Conservation (phyloP, 2,329 filamentous ascomycete genomes). For the Trichoderma asperellum region DNA sequence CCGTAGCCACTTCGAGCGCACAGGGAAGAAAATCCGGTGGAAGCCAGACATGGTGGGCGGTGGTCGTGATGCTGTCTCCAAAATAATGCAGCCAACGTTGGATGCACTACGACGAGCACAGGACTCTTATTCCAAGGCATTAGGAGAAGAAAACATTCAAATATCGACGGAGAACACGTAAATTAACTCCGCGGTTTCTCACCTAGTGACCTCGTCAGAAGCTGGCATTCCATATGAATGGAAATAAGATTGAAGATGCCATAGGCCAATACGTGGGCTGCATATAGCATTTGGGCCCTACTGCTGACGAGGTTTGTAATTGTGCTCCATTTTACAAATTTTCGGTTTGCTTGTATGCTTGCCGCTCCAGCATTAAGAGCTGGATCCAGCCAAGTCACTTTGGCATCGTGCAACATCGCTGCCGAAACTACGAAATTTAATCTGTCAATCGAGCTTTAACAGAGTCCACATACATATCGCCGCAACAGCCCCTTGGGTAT, state of each 20-base stretch:
- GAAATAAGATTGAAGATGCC: neutral
- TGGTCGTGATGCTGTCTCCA: conserved; percentile 73
- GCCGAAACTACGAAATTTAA: neutral
- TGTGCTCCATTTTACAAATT: neutral
- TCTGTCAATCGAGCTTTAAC: too few relatives aligned
- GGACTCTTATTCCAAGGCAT: conserved; percentile 70
- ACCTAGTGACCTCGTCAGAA: neutral
- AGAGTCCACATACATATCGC: too few relatives aligned
- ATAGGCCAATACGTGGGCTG: neutral
- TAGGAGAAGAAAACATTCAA: conserved; percentile 65
- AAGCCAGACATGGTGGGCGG: conserved; percentile 72
- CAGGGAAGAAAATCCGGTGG: conserved; percentile 73
- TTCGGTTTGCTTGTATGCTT: neutral
- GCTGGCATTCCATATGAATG: neutral
- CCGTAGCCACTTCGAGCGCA: conserved; percentile 69
- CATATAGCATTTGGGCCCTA: neutral
- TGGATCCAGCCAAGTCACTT: neutral
- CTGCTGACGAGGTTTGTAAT: neutral
- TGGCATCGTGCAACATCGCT: neutral
- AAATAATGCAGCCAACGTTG: conserved; percentile 75
- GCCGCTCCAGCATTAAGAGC: neutral
- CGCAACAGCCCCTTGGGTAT: too few relatives aligned
- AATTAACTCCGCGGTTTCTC: neutral
- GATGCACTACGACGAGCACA: conserved; percentile 71
- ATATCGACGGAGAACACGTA: conserved; percentile 48